Evolutionary conservation across 2,329 filamentous ascomycete genomes (phyloP), one percentile per base, ranked within the genome.

Genomic region (Aspergillus luchuensis): DNA sequence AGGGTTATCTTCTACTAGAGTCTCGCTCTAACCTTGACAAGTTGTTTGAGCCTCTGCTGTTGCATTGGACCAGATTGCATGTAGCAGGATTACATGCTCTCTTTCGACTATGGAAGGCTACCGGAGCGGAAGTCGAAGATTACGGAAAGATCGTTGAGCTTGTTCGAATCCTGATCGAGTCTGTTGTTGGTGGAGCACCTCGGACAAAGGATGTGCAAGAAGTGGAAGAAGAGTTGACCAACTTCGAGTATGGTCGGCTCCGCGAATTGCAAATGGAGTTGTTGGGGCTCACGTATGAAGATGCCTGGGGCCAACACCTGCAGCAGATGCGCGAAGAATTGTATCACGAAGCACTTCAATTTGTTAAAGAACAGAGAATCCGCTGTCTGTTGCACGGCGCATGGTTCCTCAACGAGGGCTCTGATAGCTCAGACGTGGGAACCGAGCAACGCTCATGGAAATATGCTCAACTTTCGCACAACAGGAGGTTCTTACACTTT

Each of bases 351-450:
- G 92, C 94, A 10, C 80, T 97, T 57, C 91, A 97, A 71, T 99
- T 99, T 72, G 91, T 98, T 77, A 97, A 97, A 77, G 95, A 99
- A 78, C 95, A 99, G 76, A 88, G 95, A 39, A 91, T 98, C 63
- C 86, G 95, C 57, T 97, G 93, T 72, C 81, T 99, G 41, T 84
- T 98, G 4, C 85, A 91, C 67, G 95, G 95, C 6, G 88, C 90
- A 8, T 99, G 95, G 95, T 99, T 98, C 67, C 82, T 85, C 3
- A 78, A 79, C 50, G 75, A 79, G 74, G 80, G 73, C 78, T 83
- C 76, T 76, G 84, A 78, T 66, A 79, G 75, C 70, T 76, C 71
- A 72, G 85, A 81, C 69, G 82, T 76, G 56, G 74, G 72, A 63
- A 78, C 72, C 63, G 79, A 71, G 61, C 78, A 76, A 56, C 72